A percentile compares a stretch with the other conserved stretches of the same genome.
Evolutionary conservation across 2,329 filamentous ascomycete species (phyloP).

Genomic region (Alternaria novae-zelandiae): DNA sequence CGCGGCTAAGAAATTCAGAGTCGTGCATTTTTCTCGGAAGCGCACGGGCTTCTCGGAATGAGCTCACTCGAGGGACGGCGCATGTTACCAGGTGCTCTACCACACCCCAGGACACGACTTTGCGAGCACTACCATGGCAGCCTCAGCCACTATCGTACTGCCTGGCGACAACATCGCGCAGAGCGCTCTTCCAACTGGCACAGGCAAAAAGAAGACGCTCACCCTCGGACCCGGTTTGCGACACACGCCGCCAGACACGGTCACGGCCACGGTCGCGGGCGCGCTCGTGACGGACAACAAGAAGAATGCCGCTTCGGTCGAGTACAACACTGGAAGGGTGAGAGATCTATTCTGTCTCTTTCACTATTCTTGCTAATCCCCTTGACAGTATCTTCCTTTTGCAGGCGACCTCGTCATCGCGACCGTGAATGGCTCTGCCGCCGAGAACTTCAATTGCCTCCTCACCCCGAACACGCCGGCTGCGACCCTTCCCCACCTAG

Average conservation of each 20-base stretch:
- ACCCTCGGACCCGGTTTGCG: conserved; percentile 85
- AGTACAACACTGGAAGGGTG: conserved; percentile 73
- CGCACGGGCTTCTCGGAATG: conserved; percentile 18
- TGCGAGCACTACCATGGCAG: conserved; percentile 56
- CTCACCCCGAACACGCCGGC: conserved; percentile 68
- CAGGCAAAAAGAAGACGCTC: conserved; percentile 69
- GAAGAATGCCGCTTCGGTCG: conserved; percentile 82
- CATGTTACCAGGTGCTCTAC: conserved; percentile 4
- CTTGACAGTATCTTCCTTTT: conserved; percentile 75
- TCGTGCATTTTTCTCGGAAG: conserved; percentile 20
- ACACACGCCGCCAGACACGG: conserved; percentile 77
- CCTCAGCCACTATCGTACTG: conserved; percentile 69
- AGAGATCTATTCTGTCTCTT: conserved; percentile 22
- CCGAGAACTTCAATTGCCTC: conserved; percentile 80
- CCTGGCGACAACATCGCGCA: conserved; percentile 79
- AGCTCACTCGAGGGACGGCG: conserved; percentile 16
- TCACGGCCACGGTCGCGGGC: conserved; percentile 72
- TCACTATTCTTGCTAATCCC: conserved; percentile 19
- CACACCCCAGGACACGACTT: conserved; percentile 1
- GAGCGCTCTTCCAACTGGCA: conserved; percentile 68
- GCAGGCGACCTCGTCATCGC: conserved; percentile 89
- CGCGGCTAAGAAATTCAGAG: conserved; percentile 31
- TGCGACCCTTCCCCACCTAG: conserved; percentile 80
- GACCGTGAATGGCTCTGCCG: conserved; percentile 75
- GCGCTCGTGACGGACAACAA: conserved; percentile 70